phyloP scores from a whole-genome alignment of 768 basidiomycete genomes.

The Suillus variegatus region DNA sequence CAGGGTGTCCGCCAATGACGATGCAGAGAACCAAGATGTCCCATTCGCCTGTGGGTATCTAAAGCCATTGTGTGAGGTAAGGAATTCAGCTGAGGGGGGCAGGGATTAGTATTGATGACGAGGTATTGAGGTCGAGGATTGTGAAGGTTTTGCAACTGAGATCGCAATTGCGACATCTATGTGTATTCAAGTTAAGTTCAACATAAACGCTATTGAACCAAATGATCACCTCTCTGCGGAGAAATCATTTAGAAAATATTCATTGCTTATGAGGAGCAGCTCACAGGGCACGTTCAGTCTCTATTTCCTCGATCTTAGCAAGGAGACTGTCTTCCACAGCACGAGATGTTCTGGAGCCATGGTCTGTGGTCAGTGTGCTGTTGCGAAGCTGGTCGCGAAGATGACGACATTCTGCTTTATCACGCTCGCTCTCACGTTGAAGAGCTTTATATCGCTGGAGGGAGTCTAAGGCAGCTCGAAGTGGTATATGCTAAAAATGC shows the following conservation, averaged over 20 bases:
- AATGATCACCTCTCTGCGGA: conserved; percentile 6
- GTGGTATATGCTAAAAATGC: conserved; percentile 31
- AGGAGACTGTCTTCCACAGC: conserved; percentile 39
- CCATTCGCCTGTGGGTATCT: conserved; percentile 46
- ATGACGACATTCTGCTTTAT: conserved; percentile 31
- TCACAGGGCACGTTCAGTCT: conserved; percentile 30
- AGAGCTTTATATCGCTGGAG: conserved; percentile 42
- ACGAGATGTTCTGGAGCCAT: conserved; percentile 37
- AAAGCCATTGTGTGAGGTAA: conserved; percentile 39
- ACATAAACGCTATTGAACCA: background rate
- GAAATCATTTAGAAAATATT: background rate
- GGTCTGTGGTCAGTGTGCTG: conserved; percentile 27
- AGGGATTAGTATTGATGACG: conserved; percentile 44
- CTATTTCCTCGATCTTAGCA: conserved; percentile 32
- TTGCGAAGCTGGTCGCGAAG: conserved; percentile 32
- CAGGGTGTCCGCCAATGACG: conserved; percentile 5
- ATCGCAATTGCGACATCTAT: conserved; percentile 33
- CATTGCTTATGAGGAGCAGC: conserved; percentile 1
- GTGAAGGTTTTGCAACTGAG: conserved; percentile 38
- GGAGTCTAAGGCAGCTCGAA: conserved; percentile 34
- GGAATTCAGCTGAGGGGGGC: conserved; percentile 56
- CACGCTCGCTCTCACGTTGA: conserved; percentile 34
- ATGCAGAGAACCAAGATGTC: conserved; percentile 46
- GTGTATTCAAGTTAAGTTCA: conserved; percentile 20
- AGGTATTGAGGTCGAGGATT: conserved; percentile 30